Percentiles rank a stretch among this genome's conserved stretches.
phyloP scores from a whole-genome alignment of 31 red algal species.

The Pterothamnion heteromorphum region DNA sequence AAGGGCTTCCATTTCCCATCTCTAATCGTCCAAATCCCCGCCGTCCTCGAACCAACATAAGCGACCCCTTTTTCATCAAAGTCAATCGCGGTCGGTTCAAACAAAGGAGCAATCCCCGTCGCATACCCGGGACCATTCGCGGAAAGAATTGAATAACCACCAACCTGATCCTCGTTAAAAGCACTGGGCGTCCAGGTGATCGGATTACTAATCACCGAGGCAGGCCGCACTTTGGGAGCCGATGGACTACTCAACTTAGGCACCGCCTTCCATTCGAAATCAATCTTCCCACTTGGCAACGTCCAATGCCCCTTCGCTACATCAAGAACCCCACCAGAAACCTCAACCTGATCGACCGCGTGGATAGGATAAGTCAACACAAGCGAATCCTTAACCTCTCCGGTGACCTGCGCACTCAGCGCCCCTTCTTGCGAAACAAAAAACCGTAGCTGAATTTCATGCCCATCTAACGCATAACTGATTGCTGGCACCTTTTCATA shows the following conservation, averaged over 20 bases:
- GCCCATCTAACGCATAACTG: not conserved
- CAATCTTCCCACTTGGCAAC: not conserved
- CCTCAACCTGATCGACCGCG: not conserved
- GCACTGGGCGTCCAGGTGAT: not conserved
- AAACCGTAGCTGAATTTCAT: not conserved
- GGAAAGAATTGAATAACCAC: not conserved
- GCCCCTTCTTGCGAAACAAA: not conserved
- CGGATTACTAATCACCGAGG: not conserved
- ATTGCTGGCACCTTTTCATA: not conserved
- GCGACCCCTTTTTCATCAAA: not conserved
- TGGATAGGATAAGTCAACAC: not conserved
- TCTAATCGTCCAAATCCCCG: not conserved
- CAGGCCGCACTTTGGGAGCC: not conserved
- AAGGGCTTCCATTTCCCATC: not conserved
- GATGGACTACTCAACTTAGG: not conserved
- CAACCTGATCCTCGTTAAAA: not conserved
- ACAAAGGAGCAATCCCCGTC: not conserved
- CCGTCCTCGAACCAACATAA: not conserved
- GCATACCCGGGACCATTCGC: not conserved
- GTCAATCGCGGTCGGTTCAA: not conserved
- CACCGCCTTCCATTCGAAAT: not conserved
- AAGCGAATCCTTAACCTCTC: not conserved
- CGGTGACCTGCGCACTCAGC: not conserved
- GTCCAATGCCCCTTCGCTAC: not conserved
- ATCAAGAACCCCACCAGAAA: not conserved